Conservation (phyloP, 2,329 filamentous ascomycete species). For the Penicillium expansum region DNA sequence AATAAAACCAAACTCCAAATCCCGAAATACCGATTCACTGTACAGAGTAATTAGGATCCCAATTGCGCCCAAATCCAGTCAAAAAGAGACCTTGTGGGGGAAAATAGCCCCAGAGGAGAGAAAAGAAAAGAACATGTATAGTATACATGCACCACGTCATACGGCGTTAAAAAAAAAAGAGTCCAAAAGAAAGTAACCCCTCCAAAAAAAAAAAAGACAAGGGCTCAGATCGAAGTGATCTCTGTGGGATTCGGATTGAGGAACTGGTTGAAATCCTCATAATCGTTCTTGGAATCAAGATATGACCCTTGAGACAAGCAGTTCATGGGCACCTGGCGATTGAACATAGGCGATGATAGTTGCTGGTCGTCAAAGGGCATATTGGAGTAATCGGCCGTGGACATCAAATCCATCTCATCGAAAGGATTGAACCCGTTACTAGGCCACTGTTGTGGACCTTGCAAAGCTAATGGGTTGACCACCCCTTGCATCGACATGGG, state of each 20-base stretch:
- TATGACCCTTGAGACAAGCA: conserved; percentile 32
- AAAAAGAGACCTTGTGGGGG: conserved; percentile 7
- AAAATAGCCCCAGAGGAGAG: conserved; percentile 16
- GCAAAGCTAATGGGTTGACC: conserved; percentile 38
- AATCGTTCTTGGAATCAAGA: conserved; percentile 34
- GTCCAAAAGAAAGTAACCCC: neutral
- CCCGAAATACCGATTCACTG: conserved; percentile 13
- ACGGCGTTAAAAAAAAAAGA: conserved; percentile 24
- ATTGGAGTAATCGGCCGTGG: conserved; percentile 29
- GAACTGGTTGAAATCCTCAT: conserved; percentile 43
- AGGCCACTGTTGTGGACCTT: conserved; percentile 31
- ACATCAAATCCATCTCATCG: conserved; percentile 37
- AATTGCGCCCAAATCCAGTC: conserved; percentile 12
- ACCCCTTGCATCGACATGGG: conserved; percentile 35
- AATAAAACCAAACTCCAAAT: conserved; percentile 16
- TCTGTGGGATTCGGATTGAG: conserved; percentile 40
- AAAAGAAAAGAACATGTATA: conserved; percentile 28
- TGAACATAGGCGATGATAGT: conserved; percentile 37
- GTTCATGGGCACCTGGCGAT: conserved; percentile 34
- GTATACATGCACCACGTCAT: conserved; percentile 36
- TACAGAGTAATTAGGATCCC: conserved; percentile 23
- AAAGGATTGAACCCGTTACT: conserved; percentile 28
- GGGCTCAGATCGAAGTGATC: conserved; percentile 36
- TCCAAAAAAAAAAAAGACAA: neutral
- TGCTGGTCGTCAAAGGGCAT: conserved; percentile 35